Evolutionary conservation across 148 eudicot species (phyloP).

Genomic region (Amaranthus hypochondriacus): DNA sequence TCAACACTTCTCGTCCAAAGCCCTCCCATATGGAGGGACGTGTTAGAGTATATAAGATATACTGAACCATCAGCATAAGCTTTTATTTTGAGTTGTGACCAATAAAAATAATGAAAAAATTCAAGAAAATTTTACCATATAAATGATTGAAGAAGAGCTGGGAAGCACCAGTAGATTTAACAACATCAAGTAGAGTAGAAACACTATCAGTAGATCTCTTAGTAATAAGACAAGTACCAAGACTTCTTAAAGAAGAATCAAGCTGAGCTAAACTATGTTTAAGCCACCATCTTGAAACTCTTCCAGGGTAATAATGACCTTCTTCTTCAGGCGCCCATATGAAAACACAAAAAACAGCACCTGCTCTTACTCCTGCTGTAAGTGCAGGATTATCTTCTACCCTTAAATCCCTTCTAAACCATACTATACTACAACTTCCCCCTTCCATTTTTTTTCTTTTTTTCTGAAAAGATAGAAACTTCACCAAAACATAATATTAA

Average conservation of each 20-base stretch:
- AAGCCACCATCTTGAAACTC: slow-evolving; percentile 98
- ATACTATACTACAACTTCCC: slow-evolving; percentile 76
- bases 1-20: too few species aligned
- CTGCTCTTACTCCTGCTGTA: slow-evolving; percentile 80
- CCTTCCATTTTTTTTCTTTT: slow-evolving; percentile 34
- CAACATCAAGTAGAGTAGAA: slow-evolving; percentile 68
- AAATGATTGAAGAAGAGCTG: slow-evolving; percentile 88
- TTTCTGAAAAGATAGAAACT: neutral
- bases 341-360: slow-evolving; percentile 65
- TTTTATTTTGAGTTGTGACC: neutral
- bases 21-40: too few species aligned
- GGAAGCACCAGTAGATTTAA: slow-evolving; percentile 76
- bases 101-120: neutral
- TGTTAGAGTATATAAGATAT: too few species aligned
- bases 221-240: slow-evolving; percentile 77
- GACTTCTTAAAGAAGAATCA: slow-evolving; percentile 72
- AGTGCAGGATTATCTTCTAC: slow-evolving; percentile 95
- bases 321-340: slow-evolving; percentile 99
- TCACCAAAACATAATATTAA: neutral
- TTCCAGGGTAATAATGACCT: slow-evolving; percentile 83
- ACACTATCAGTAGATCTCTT: slow-evolving; percentile 86
- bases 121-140: slow-evolving; percentile 43
- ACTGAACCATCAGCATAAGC: too few species aligned
- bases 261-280: slow-evolving; percentile 83
- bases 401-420: slow-evolving; percentile 98